Evolutionary conservation across 345 rosid species (phyloP).

Genomic region (Adansonia digitata): DNA sequence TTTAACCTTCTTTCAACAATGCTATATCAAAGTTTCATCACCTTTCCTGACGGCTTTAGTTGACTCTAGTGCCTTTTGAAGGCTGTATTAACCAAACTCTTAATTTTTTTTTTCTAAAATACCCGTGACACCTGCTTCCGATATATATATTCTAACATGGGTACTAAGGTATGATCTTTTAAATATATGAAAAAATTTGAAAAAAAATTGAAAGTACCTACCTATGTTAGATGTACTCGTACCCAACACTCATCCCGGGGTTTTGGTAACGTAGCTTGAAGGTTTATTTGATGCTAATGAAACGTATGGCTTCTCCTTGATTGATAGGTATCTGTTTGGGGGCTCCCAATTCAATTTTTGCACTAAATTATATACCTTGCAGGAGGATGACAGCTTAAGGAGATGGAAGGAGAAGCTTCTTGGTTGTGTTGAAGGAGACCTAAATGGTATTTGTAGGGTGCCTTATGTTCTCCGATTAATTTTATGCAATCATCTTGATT

Average conservation of each 20-base stretch:
- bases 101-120: too few relatives aligned
- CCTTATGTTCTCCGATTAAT: background rate
- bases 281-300: background rate
- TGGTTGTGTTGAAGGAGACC: conserved; percentile 51
- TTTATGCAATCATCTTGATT: background rate
- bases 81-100: too few relatives aligned
- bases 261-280: background rate
- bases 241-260: background rate
- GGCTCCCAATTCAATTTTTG: background rate
- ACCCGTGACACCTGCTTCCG: background rate
- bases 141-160: background rate
- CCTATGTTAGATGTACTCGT: background rate
- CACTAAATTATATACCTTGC: conserved; percentile 17
- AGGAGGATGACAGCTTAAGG: conserved; percentile 83
- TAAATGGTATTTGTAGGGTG: conserved; percentile 27
- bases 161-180: background rate
- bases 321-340: background rate
- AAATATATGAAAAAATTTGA: background rate
- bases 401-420: conserved; percentile 81
- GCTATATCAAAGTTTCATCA: background rate
- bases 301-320: background rate
- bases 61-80: background rate
- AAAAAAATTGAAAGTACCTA: background rate
- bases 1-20: background rate
- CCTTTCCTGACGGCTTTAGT: background rate